phyloP scores from a whole-genome alignment of 257 asterid genomes.

The Misopates orontium region DNA sequence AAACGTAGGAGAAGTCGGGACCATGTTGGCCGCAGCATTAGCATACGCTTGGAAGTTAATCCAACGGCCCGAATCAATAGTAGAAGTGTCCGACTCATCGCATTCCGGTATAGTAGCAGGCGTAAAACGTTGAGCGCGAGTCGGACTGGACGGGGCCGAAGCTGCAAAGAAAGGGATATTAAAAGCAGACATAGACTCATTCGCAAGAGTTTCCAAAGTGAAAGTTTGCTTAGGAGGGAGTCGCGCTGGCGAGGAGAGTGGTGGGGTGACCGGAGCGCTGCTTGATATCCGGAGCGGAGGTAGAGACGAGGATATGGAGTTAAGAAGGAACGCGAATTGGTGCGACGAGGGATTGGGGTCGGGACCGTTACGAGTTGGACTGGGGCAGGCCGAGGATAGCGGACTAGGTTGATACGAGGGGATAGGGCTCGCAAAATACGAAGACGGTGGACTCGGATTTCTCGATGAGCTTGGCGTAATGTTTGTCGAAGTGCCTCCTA shows the following conservation, averaged over 20 bases:
- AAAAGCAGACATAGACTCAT: slow-evolving; percentile 80
- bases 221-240: slow-evolving; percentile 64
- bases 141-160: slow-evolving; percentile 94
- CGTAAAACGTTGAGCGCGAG: slow-evolving; percentile 63
- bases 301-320: slow-evolving; percentile 61
- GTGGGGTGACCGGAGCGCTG: slow-evolving; percentile 97
- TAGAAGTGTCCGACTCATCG: slow-evolving; percentile 85
- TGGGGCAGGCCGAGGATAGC: slow-evolving; percentile 89
- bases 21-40: slow-evolving; percentile 35
- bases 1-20: slow-evolving; percentile 86
- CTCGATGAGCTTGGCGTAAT: slow-evolving; percentile 89
- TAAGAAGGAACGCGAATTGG: slow-evolving; percentile 79
- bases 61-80: slow-evolving; percentile 90
- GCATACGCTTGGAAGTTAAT: slow-evolving; percentile 74
- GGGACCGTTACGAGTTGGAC: slow-evolving; percentile 53
- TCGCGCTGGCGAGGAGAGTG: slow-evolving; percentile 85
- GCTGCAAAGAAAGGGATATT: slow-evolving; percentile 86
- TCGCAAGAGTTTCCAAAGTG: slow-evolving; percentile 51
- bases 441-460: slow-evolving; percentile 95
- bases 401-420: slow-evolving; percentile 97
- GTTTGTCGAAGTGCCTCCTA: slow-evolving; percentile 83
- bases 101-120: slow-evolving; percentile 91
- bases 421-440: slow-evolving; percentile 87
- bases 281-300: slow-evolving; percentile 86
- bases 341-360: slow-evolving; percentile 49